A percentile compares a stretch with the other conserved stretches of the same genome.
phyloP scores from a whole-genome alignment of 768 basidiomycete species.

The Clitopilus hobsonii region DNA sequence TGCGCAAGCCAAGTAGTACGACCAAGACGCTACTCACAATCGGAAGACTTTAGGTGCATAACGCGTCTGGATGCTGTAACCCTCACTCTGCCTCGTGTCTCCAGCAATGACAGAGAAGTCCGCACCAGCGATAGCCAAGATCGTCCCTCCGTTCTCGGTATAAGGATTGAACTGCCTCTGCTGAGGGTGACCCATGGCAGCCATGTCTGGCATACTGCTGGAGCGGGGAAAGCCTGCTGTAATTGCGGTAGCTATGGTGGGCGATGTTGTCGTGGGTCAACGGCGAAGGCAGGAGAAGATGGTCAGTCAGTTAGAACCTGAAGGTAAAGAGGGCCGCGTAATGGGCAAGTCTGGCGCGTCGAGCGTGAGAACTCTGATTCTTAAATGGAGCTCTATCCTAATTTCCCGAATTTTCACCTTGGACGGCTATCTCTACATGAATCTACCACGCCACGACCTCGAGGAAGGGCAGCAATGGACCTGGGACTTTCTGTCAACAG shows the following conservation, averaged over 20 bases:
- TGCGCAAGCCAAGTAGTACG: constrained; percentile 4
- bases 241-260: constrained; percentile 6
- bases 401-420: constrained; percentile 37
- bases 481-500: not conserved
- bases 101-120: constrained; percentile 95
- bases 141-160: constrained; percentile 92
- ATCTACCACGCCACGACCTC: constrained; percentile 1
- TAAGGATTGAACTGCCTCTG: constrained; percentile 82
- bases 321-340: constrained; percentile 38
- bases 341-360: constrained; percentile 32
- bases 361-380: constrained; percentile 30
- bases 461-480: not conserved
- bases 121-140: constrained; percentile 90
- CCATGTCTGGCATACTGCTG: constrained; percentile 31
- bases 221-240: constrained; percentile 1
- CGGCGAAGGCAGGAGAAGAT: constrained; percentile 20
- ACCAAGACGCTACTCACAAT: constrained; percentile 52
- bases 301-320: constrained; percentile 19
- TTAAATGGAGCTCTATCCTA: not conserved
- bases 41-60: constrained; percentile 95
- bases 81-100: constrained; percentile 94
- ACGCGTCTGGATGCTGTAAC: constrained; percentile 97
- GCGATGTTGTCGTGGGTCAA: constrained; percentile 9
- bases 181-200: constrained; percentile 34
- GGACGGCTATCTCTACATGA: constrained; percentile 8